A percentile compares a stretch with the other conserved stretches of the same genome.
phyloP scores from a whole-genome alignment of 2,329 filamentous ascomycete genomes.

The Apiospora pterosperma region DNA sequence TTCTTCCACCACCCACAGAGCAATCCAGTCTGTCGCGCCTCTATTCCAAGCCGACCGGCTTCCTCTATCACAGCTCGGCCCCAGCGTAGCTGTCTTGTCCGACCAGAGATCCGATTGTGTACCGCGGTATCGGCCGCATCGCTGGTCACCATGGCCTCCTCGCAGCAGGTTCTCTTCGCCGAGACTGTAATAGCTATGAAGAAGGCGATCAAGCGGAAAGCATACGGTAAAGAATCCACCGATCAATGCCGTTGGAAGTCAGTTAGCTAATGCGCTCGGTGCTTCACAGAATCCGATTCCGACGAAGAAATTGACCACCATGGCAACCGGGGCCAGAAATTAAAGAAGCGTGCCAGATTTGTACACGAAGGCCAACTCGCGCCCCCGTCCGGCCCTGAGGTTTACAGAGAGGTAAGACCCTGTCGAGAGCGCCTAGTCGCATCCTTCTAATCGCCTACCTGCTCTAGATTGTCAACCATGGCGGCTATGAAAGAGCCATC shows the following conservation, averaged over 20 bases:
- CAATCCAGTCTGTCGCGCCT: background rate
- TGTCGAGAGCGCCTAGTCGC: constrained; percentile 5
- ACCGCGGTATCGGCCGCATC: background rate
- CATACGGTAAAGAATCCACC: constrained; percentile 48
- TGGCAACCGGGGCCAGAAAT: constrained; percentile 74
- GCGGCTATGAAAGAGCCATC: constrained; percentile 68
- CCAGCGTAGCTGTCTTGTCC: background rate
- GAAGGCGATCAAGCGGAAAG: constrained; percentile 61
- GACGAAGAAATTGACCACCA: constrained; percentile 68
- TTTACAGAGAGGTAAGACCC: constrained; percentile 65
- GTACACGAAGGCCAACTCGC: constrained; percentile 68
- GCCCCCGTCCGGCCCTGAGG: constrained; percentile 60
- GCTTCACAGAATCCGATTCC: constrained; percentile 66
- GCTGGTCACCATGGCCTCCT: constrained; percentile 40
- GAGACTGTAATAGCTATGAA: constrained; percentile 68
- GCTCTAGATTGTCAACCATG: constrained; percentile 68
- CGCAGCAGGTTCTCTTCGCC: constrained; percentile 60
- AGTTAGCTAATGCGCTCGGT: constrained; percentile 10
- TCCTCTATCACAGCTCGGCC: background rate
- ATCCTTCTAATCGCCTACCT: background rate
- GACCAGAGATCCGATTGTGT: background rate
- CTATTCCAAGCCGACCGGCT: background rate
- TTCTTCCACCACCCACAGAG: background rate
- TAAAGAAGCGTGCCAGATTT: constrained; percentile 72
- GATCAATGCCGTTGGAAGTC: constrained; percentile 19